Evolutionary conservation across 768 basidiomycete species (phyloP), one percentile per base, ranked within the genome.

Genomic region (Lactifluus rugatus): DNA sequence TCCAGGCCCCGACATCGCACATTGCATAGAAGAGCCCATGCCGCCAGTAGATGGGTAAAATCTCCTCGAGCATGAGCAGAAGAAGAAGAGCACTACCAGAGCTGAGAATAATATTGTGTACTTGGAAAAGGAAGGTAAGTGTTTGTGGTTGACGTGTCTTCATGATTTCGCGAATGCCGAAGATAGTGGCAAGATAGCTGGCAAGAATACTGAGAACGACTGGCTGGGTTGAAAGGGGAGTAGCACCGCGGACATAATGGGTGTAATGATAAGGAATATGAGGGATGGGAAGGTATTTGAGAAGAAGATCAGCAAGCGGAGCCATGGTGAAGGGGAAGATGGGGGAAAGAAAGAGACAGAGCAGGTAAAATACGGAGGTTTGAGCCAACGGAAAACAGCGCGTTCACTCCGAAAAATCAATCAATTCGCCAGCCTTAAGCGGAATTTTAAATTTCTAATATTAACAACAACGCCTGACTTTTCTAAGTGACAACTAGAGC

Each of bases 81-180:
- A 99, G 82, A 28, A 99, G 77, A 42, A 97, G 72, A n/a, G 79
- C 76, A 60, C 91, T 94, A 34, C 93, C 94, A 48, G 76, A 69
- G 62, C 89, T 89, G 62, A 99, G 81, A 70, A 96, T 73, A 61
- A 92, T 75, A 71, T 99, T 99, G 76, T 99, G 96, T 41, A 80
- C 68, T 73, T 92, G 90, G 75, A 97, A 97, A 56, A 92, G 78
- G 57, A 78, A 71, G 61, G 85, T 90, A 67, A 96, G 84, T 73
- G 84, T 87, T 66, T 79, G 77, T 9, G 93, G 78, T 66, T 80
- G 74, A 49, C 78, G 77, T 69, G 80, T 81, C 78, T 80, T 88
- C 94, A 97, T 96, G 66, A 89, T 70, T 64, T 82, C 83, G 69
- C 84, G 84, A 36, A 87, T 80, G 62, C 87, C 82, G 68, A 97